These are phyloP conservation scores for Blastocystis sp. DNA, from an alignment of 352 stramenopile genomes.

Conservation along the genomic window DNA sequence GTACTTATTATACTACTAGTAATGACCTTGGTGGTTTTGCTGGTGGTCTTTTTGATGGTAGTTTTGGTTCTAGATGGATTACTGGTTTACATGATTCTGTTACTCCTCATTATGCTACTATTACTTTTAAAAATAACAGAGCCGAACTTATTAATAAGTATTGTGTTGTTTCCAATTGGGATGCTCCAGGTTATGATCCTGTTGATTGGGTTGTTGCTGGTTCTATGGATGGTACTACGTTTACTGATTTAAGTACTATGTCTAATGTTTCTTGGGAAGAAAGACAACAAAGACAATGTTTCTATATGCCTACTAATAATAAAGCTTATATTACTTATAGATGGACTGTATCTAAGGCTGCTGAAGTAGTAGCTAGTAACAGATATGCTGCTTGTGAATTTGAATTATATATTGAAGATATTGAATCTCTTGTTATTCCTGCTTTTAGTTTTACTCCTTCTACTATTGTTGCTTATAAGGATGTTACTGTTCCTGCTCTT, in stretches of 20 bases:
- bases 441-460: constrained; percentile 6
- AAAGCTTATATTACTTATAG: constrained; percentile 4
- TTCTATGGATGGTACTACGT: background rate
- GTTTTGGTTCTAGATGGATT: constrained; percentile 8
- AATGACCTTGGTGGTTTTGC: background rate
- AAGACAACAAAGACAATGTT: constrained; percentile 5
- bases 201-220: background rate
- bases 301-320: constrained; percentile 6
- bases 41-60: constrained; percentile 5
- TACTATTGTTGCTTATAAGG: background rate
- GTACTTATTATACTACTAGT: background rate
- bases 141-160: constrained; percentile 8
- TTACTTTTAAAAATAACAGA: constrained; percentile 11
- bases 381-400: too few relatives aligned
- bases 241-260: background rate
- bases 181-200: constrained; percentile 9
- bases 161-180: constrained; percentile 24
- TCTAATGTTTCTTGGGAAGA: background rate
- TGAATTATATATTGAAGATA: constrained; percentile 7
- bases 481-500: background rate
- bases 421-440: background rate
- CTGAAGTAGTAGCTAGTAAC: too few relatives aligned
- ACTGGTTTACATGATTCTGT: background rate
- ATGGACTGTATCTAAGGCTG: too few relatives aligned
- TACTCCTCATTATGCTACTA: constrained; percentile 8